Evolutionary conservation across 495 filamentous ascomycete species (phyloP).

Genomic region (Neurospora sp.): DNA sequence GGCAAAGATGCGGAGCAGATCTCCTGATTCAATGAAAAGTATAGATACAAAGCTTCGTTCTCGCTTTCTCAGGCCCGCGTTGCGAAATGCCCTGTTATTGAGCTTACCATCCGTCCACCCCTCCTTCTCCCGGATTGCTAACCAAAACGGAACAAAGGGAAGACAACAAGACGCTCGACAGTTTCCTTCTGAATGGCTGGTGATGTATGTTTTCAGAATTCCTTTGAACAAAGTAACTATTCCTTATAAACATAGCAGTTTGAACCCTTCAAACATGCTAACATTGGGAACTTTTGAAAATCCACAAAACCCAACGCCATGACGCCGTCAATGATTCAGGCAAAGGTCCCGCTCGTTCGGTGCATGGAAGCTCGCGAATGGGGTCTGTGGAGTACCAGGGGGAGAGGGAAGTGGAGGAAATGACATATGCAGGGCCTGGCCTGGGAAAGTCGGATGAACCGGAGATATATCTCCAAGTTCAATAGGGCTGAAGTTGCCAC

Average conservation of each 20-base stretch:
- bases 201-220: background rate
- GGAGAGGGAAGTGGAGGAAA: background rate
- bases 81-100: background rate
- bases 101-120: background rate
- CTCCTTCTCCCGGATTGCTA: background rate
- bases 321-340: background rate
- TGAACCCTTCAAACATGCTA: too few species aligned
- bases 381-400: background rate
- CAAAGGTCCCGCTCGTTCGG: background rate
- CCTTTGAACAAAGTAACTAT: background rate
- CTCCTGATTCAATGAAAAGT: background rate
- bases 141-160: background rate
- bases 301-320: too few species aligned
- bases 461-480: background rate
- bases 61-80: background rate
- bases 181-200: background rate
- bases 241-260: too few species aligned
- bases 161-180: background rate
- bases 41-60: background rate
- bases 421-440: background rate
- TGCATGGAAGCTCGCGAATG: background rate
- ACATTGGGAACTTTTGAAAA: too few species aligned
- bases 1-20: background rate
- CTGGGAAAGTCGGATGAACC: background rate
- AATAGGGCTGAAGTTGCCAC: background rate